Percentiles rank a stretch among this genome's conserved stretches.
phyloP scores from a whole-genome alignment of 1,139 yeast genomes.

The Debaryomyces coudertii region DNA sequence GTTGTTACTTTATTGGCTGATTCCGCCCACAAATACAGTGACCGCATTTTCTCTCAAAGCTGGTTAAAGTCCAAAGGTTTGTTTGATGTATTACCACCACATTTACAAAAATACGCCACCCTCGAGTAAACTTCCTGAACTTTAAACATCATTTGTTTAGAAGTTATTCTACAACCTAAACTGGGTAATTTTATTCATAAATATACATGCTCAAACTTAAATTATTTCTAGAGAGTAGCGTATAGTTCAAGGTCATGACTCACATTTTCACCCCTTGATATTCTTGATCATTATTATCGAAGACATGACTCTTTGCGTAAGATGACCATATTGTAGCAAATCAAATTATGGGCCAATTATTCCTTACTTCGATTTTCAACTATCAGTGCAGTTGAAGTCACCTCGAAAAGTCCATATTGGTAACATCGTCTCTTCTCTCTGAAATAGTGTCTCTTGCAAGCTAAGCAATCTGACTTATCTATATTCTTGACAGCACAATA shows the following conservation, averaged over 20 bases:
- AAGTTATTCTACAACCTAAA: not conserved
- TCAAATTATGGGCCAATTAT: too few relatives aligned
- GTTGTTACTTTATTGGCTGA: slow-evolving; percentile 87
- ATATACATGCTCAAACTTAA: not conserved
- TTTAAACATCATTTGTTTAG: not conserved
- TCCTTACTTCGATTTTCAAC: not conserved
- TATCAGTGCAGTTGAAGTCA: too few relatives aligned
- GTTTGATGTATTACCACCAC: slow-evolving; percentile 66
- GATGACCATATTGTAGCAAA: too few relatives aligned
- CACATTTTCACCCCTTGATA: not conserved
- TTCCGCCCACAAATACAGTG: slow-evolving; percentile 86
- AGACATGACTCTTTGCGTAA: not conserved
- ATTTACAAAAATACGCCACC: slow-evolving; percentile 65
- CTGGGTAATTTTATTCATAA: not conserved
- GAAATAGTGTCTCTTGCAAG: not conserved
- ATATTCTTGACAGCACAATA: not conserved
- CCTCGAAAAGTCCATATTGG: not conserved
- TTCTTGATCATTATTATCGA: not conserved
- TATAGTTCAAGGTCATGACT: not conserved
- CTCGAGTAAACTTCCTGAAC: slow-evolving; percentile 27
- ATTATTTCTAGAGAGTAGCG: not conserved
- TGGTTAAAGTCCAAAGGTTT: slow-evolving; percentile 79
- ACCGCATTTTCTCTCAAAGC: slow-evolving; percentile 70
- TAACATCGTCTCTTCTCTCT: not conserved
- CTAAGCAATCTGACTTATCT: not conserved